Conservation (phyloP, 169 alveolate genomes). For the Cryptosporidium baileyi region DNA sequence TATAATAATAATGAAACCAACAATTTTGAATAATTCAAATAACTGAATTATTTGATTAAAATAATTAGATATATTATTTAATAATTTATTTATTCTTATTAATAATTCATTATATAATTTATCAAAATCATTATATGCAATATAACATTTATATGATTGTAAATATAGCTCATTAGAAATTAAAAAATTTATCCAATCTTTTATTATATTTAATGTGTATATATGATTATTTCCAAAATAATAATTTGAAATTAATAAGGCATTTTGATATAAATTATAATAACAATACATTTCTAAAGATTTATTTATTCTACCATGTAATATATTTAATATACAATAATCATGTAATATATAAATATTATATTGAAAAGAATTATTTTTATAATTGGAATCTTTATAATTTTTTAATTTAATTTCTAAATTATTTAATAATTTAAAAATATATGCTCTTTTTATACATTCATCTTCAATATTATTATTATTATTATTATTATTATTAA, state of each 20-base stretch:
- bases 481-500: neutral
- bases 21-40: neutral
- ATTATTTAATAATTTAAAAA: neutral
- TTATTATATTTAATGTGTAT: neutral
- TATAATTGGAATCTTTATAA: neutral
- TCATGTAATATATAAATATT: constrained; percentile 30
- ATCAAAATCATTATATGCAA: neutral
- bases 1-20: neutral
- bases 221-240: constrained; percentile 1
- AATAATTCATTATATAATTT: neutral
- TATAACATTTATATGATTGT: constrained; percentile 30
- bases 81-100: neutral
- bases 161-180: neutral
- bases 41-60: neutral
- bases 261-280: constrained; percentile 32
- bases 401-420: neutral
- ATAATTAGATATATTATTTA: neutral
- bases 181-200: constrained; percentile 9
- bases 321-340: constrained; percentile 21
- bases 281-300: constrained; percentile 52
- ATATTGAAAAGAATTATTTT: neutral
- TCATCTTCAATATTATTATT: neutral
- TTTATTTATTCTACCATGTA: constrained; percentile 11
- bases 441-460: neutral
- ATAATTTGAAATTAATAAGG: neutral